Base-by-base conservation (phyloP, 192 early-diverging fungal species). In the Entrophospora sp. region DNA sequence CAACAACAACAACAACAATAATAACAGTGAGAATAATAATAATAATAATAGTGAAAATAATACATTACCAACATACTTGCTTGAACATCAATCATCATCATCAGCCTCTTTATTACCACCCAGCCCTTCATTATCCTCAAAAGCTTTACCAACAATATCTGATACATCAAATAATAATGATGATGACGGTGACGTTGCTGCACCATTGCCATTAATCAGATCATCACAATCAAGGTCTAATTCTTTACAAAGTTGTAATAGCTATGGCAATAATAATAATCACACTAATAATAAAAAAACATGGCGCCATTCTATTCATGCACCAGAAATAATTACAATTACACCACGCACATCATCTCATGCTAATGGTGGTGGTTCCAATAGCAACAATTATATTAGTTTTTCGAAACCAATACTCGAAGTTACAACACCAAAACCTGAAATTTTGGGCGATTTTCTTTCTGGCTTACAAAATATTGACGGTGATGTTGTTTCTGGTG, bases 361-460 rank as follows among this genome's bases (percentile, higher is more conserved):
- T 22, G n/a, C n/a, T n/a, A n/a, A n/a, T n/a, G n/a, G n/a, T n/a
- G n/a, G n/a, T n/a, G n/a, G n/a, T n/a, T n/a, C n/a, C n/a, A n/a
- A n/a, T n/a, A n/a, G n/a, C n/a, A n/a, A n/a, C n/a, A n/a, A n/a
- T n/a, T n/a, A n/a, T n/a, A 52, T n/a, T 9, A 16, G 25, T n/a
- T 10, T 20, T 27, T n/a, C 25, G 25, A 52, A 16, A 52, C 49
- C 49, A n/a, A 27, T 20, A 12, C 14, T 52, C 22, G 49, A 52
- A 12, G 10, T 52, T 10, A 12, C 14, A 10, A 10, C 49, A 20
- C 49, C 49, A 1, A 25, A 20, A 24, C 25, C 49, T 1, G 71
- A 70, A 49, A 20, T 64, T 10, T 45, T 75, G 22, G 74, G 74
- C 22, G 74, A 72, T 43, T 75, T 75, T 63, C 40, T 75, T 10